A percentile compares a stretch with the other conserved stretches of the same genome.
phyloP scores from a whole-genome alignment of 1,284 basidiomycete species.

The Amylostereum chailletii region DNA sequence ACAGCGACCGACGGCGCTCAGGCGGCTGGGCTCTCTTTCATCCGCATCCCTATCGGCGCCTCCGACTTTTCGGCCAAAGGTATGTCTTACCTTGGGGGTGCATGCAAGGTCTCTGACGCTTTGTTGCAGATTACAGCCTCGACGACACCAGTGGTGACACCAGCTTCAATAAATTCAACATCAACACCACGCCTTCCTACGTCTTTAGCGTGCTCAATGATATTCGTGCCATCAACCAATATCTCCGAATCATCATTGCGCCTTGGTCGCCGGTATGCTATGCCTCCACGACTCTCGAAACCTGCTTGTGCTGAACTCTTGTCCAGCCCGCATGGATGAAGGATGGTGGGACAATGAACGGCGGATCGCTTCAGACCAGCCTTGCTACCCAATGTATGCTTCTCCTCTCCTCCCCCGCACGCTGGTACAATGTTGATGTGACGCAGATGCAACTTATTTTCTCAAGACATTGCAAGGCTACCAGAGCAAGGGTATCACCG shows the following conservation, averaged over 20 bases:
- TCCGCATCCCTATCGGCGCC: conserved; percentile 46
- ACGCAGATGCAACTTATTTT: conserved; percentile 39
- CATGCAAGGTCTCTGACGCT: neutral
- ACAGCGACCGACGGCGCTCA: conserved; percentile 35
- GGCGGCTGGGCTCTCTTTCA: conserved; percentile 38
- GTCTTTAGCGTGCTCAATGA: conserved; percentile 37
- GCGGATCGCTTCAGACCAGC: conserved; percentile 26
- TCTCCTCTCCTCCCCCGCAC: neutral
- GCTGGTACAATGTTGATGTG: neutral
- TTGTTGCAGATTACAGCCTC: conserved; percentile 33
- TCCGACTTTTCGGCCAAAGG: conserved; percentile 35
- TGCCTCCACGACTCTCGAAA: neutral
- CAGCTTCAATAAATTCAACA: conserved; percentile 30
- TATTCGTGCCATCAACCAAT: conserved; percentile 33
- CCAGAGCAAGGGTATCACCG: conserved; percentile 29
- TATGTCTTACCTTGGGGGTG: conserved; percentile 8
- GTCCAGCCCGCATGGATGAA: conserved; percentile 48
- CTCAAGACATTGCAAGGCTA: conserved; percentile 32
- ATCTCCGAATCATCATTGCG: conserved; percentile 33
- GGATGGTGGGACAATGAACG: conserved; percentile 31
- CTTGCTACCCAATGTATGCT: conserved; percentile 21
- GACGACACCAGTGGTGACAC: conserved; percentile 37
- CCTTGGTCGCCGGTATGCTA: conserved; percentile 42
- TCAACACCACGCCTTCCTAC: conserved; percentile 34
- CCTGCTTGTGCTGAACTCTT: neutral